Evolutionary conservation across 305 asterid genomes (phyloP).

Genomic region (Fraxinus baroniana): DNA sequence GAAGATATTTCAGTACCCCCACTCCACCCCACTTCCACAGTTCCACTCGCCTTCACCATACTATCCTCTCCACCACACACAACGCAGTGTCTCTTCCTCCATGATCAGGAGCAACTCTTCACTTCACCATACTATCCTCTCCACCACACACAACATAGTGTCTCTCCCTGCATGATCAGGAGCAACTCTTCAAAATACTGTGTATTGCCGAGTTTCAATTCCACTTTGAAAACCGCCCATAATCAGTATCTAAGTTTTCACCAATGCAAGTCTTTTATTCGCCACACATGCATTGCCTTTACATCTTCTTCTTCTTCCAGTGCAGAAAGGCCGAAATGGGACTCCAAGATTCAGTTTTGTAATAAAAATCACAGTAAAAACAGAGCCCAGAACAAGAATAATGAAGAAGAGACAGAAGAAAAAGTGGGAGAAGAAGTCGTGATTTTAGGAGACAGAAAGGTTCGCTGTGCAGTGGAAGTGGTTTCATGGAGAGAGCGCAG

Average conservation of each 20-base stretch:
- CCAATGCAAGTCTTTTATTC: conserved; percentile 6
- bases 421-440: conserved; percentile 31
- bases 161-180: conserved; percentile 38
- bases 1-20: neutral
- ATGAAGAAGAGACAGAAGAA: conserved; percentile 28
- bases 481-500: conserved; percentile 88
- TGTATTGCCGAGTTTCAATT: conserved; percentile 27
- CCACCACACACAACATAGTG: neutral
- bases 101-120: too few relatives aligned
- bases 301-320: conserved; percentile 28
- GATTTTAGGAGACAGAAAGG: conserved; percentile 46
- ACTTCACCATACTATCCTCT: too few relatives aligned
- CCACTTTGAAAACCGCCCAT: conserved; percentile 20
- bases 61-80: too few relatives aligned
- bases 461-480: conserved; percentile 74
- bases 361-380: conserved; percentile 25
- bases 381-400: conserved; percentile 28
- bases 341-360: conserved; percentile 23
- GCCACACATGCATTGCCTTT: conserved; percentile 27
- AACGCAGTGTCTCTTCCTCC: too few relatives aligned
- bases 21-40: too few relatives aligned
- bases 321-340: conserved; percentile 46
- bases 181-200: conserved; percentile 23
- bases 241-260: conserved; percentile 9
- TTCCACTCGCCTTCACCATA: neutral